Percentiles rank a stretch among this genome's conserved stretches.
Conservation (phyloP, 2,329 filamentous ascomycete species). For the Talaromyces albobiverticillius region DNA sequence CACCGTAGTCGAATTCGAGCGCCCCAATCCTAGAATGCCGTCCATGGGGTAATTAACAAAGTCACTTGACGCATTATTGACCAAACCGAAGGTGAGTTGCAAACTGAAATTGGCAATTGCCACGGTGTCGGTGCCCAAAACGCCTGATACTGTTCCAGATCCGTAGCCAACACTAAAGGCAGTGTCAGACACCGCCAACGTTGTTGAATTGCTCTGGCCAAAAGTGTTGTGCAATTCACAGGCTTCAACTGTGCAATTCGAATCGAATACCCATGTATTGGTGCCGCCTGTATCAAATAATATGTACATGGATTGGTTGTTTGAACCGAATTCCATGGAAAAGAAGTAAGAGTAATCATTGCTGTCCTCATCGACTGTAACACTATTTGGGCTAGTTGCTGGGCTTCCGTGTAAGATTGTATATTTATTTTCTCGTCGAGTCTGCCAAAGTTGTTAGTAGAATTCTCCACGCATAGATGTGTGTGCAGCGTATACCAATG, state of each 20-base stretch:
- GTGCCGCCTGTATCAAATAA: conserved; percentile 55
- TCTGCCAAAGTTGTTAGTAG: conserved; percentile 15
- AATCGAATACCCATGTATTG: conserved; percentile 81
- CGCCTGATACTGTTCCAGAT: conserved; percentile 69
- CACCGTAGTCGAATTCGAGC: conserved; percentile 50
- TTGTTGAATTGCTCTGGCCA: conserved; percentile 62
- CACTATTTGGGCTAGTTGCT: conserved; percentile 44
- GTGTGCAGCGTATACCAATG: conserved; percentile 16
- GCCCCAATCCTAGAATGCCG: conserved; percentile 77
- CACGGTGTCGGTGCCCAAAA: conserved; percentile 64
- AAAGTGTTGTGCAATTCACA: conserved; percentile 71
- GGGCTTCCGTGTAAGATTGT: conserved; percentile 40
- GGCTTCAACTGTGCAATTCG: conserved; percentile 62
- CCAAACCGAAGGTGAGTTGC: conserved; percentile 68
- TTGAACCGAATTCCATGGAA: conserved; percentile 48
- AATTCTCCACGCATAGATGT: neutral
- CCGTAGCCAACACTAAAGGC: conserved; percentile 72
- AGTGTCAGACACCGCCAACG: conserved; percentile 53
- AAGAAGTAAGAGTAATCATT: conserved; percentile 55
- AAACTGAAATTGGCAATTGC: conserved; percentile 64
- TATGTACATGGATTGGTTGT: conserved; percentile 51
- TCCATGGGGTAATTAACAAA: conserved; percentile 81
- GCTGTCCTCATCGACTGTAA: conserved; percentile 54
- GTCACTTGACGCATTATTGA: conserved; percentile 66
- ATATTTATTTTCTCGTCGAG: conserved; percentile 49